Percentiles rank a stretch among this genome's conserved stretches.
Conservation (phyloP, 345 rosid genomes). For the Camelina neglecta region DNA sequence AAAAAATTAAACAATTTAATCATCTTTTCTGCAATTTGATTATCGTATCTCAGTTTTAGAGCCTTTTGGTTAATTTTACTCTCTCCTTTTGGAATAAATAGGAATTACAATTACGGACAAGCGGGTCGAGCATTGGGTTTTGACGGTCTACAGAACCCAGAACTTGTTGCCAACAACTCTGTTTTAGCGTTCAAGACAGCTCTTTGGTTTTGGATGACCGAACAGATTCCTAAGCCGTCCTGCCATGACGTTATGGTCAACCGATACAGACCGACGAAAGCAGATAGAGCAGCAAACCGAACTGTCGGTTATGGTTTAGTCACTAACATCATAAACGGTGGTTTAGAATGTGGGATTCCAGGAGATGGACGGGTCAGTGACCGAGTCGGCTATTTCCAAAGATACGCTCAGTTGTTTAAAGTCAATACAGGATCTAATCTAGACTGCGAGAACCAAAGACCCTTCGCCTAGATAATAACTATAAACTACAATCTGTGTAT, state of each 20-base stretch:
- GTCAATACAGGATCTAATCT: conserved; percentile 59
- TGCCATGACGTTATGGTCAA: conserved; percentile 65
- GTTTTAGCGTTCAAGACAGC: conserved; percentile 68
- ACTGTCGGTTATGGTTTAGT: conserved; percentile 55
- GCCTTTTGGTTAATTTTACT: conserved; percentile 9
- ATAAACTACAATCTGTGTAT: conserved; percentile 15
- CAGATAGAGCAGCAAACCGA: conserved; percentile 52
- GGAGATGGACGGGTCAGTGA: conserved; percentile 48
- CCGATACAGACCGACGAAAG: conserved; percentile 49
- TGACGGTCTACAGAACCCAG: conserved; percentile 57
- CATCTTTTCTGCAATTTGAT: neutral
- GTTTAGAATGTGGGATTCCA: conserved; percentile 62
- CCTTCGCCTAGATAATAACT: conserved; percentile 36
- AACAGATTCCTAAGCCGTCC: conserved; percentile 62
- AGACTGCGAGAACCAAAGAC: conserved; percentile 61
- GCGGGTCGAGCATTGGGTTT: conserved; percentile 51
- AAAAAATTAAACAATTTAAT: too few relatives aligned
- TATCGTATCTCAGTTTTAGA: neutral
- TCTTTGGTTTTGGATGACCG: conserved; percentile 78
- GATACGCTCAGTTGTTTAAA: conserved; percentile 57
- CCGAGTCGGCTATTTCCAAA: conserved; percentile 68
- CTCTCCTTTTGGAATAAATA: conserved; percentile 20
- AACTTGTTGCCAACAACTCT: conserved; percentile 55
- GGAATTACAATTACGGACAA: conserved; percentile 65
- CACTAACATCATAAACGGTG: conserved; percentile 74